Base-by-base conservation (phyloP, 306 rosid species). In the Quillaja saponaria region DNA sequence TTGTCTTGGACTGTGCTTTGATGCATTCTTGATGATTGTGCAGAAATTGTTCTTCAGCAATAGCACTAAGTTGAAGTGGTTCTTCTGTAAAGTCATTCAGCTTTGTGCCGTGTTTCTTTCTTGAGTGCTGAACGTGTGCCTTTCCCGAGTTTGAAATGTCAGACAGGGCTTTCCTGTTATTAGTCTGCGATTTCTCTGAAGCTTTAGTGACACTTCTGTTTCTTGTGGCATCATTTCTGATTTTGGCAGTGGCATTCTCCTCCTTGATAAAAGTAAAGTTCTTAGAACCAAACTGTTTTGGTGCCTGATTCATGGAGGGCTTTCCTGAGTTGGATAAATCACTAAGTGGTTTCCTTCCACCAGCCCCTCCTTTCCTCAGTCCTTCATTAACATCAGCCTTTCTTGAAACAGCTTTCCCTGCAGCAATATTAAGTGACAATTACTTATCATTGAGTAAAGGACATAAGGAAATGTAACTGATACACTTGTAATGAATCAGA, bases 301-400 rank as follows among this genome's bases (percentile, higher is more conserved):
- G 40, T 34, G 72, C 69, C 58, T 62, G 61, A 39, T 67, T 67
- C 15, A 51, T 7, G 16, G 67, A 61, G 28, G 21, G 74, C 67
- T 79, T 79, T 47, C 58, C 78, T 15, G 80, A 57, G 21, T 86
- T 81, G 6, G 90, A 83, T 34, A 86, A 47, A 71, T 86, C 90
- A 49, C 95, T 80, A 10, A 83, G 85, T 12, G 95, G 87, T 64
- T 86, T 83, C 73, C 87, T 83, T 52, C 82, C 87, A 42, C 80
- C 82, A 69, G 71, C 68, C 71, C 82, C 68, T 3, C 47, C 58
- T 73, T 88, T 85, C 72, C 31, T 67, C 64, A 69, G 76, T 39
- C 78, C 67, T 19, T 68, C 71, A 1, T 9, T 16, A 3, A 48
- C 48, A 61, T 78, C 71, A 13, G 53, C 64, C 74, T 82, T 88